Percentiles rank a stretch among this genome's conserved stretches.
phyloP scores from a whole-genome alignment of 495 filamentous ascomycete genomes.

The Penicillium salamii region DNA sequence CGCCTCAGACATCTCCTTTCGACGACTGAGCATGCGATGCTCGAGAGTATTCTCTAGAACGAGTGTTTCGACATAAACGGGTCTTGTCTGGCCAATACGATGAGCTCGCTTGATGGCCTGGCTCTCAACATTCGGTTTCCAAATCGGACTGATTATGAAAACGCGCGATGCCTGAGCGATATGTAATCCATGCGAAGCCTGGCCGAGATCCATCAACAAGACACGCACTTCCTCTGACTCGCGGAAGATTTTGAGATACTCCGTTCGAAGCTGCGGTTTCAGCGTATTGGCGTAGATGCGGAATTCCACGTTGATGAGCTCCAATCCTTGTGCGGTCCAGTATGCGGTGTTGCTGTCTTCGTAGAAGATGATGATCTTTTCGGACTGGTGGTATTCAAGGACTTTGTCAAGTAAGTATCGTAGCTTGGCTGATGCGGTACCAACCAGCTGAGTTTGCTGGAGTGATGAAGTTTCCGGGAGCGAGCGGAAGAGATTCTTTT shows the following conservation, averaged over 20 bases:
- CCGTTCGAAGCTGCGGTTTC: constrained; percentile 53
- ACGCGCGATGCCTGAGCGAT: constrained; percentile 78
- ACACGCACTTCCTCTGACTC: constrained; percentile 61
- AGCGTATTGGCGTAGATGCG: constrained; percentile 82
- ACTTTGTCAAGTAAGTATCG: constrained; percentile 79
- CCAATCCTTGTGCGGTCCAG: constrained; percentile 78
- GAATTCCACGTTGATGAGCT: constrained; percentile 69
- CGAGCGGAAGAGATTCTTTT: constrained; percentile 28
- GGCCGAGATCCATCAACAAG: constrained; percentile 83
- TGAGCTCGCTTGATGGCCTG: constrained; percentile 92
- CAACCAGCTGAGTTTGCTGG: constrained; percentile 61
- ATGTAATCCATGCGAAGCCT: constrained; percentile 85
- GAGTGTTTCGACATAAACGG: constrained; percentile 84
- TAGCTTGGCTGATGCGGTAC: constrained; percentile 82
- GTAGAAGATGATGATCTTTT: constrained; percentile 93
- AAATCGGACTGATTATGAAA: constrained; percentile 89
- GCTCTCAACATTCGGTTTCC: constrained; percentile 81
- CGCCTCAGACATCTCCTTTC: constrained; percentile 71
- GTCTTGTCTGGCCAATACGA: constrained; percentile 77
- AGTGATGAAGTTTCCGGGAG: constrained; percentile 53
- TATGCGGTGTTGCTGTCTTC: constrained; percentile 81
- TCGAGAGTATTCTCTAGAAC: constrained; percentile 80
- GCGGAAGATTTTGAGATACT: constrained; percentile 78
- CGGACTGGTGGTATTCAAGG: constrained; percentile 57
- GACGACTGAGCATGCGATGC: constrained; percentile 73